These are phyloP conservation scores for Singerocomus inundabilis DNA, from an alignment of 1,284 basidiomycete genomes.

Conservation along the genomic window DNA sequence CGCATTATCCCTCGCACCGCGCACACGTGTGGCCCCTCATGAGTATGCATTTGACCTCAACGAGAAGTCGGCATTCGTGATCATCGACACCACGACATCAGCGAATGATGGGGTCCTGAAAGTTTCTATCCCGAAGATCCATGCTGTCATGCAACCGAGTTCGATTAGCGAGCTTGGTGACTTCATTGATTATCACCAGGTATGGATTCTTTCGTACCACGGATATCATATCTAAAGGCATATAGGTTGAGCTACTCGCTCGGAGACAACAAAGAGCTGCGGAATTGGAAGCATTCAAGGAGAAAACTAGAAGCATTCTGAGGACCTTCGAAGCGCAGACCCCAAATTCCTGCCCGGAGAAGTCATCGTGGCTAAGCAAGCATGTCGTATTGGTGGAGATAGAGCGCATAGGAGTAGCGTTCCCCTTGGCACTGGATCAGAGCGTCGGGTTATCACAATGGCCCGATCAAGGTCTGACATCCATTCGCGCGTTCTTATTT, in stretches of 20 bases:
- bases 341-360: constrained; percentile 40
- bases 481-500: constrained; percentile 79
- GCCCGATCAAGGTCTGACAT: constrained; percentile 38
- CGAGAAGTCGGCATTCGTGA: constrained; percentile 79
- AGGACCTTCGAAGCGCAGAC: constrained; percentile 68
- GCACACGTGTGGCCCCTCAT: constrained; percentile 36
- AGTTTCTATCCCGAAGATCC: constrained; percentile 68
- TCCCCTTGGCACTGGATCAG: constrained; percentile 66
- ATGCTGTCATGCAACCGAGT: constrained; percentile 90
- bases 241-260: constrained; percentile 68
- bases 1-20: constrained; percentile 71
- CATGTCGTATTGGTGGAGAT: constrained; percentile 66
- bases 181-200: constrained; percentile 81
- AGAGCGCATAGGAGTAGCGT: constrained; percentile 77
- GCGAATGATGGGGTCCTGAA: constrained; percentile 45
- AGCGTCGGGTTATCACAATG: constrained; percentile 48
- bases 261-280: constrained; percentile 70
- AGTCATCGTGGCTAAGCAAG: constrained; percentile 61
- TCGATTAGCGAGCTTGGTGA: constrained; percentile 87
- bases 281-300: constrained; percentile 81
- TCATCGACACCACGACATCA: constrained; percentile 58
- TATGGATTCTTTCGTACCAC: constrained; percentile 27
- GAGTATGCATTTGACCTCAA: constrained; percentile 50
- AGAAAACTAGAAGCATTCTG: constrained; percentile 70
- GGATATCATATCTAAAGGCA: constrained; percentile 5